Evolutionary conservation across 1,284 basidiomycete species (phyloP).

Genomic region (Trametes polyzona): DNA sequence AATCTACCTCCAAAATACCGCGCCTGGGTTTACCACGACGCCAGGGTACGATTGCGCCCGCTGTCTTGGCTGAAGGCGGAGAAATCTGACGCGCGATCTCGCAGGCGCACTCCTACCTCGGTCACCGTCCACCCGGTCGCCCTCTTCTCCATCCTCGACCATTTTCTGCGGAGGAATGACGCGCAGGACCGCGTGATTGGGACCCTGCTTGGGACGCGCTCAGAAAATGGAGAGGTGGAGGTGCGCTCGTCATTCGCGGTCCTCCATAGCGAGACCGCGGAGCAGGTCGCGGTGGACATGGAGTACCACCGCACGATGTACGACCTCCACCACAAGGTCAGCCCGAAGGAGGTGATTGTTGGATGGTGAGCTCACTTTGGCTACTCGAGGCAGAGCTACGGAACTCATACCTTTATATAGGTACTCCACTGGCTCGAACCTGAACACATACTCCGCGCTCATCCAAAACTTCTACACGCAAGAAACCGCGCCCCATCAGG

Average conservation of each 20-base stretch:
- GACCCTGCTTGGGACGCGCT: slow-evolving; percentile 89
- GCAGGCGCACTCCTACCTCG: slow-evolving; percentile 69
- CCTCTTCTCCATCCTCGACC: slow-evolving; percentile 95
- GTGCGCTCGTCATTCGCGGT: slow-evolving; percentile 88
- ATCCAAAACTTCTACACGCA: slow-evolving; percentile 98
- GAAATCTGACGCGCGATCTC: slow-evolving; percentile 13
- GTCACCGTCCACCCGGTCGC: slow-evolving; percentile 92
- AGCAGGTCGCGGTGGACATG: slow-evolving; percentile 94
- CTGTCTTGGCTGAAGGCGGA: not conserved
- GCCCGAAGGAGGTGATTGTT: slow-evolving; percentile 86
- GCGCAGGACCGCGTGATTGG: slow-evolving; percentile 93
- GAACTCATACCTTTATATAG: slow-evolving; percentile 42
- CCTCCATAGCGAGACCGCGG: slow-evolving; percentile 88
- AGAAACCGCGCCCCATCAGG: slow-evolving; percentile 88
- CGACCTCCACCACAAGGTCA: slow-evolving; percentile 85
- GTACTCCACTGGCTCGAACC: slow-evolving; percentile 89
- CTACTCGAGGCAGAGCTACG: slow-evolving; percentile 6
- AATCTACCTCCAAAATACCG: slow-evolving; percentile 58
- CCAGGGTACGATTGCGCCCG: slow-evolving; percentile 35
- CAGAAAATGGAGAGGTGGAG: slow-evolving; percentile 59
- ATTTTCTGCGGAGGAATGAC: slow-evolving; percentile 89
- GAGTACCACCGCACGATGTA: slow-evolving; percentile 95
- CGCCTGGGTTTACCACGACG: slow-evolving; percentile 37
- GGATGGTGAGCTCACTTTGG: slow-evolving; percentile 69
- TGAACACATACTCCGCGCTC: slow-evolving; percentile 96